Evolutionary conservation across 2,329 filamentous ascomycete species (phyloP).

Genomic region (Ilyonectria sp.): DNA sequence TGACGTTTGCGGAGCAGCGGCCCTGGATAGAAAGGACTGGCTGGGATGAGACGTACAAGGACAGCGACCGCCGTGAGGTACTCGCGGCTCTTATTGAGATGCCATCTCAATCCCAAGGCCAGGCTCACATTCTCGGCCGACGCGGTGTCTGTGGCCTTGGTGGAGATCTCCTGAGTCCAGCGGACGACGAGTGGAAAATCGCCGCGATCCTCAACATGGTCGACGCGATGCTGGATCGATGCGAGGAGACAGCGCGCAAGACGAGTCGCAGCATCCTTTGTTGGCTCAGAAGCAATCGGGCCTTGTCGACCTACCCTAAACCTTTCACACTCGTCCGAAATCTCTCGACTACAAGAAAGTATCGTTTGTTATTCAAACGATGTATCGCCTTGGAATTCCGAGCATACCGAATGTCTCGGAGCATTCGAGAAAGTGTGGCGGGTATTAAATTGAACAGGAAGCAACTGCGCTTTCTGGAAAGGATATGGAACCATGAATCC

Average conservation of each 20-base stretch:
- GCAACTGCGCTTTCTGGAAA: too few species aligned
- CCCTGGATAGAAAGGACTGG: not conserved
- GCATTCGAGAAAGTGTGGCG: too few species aligned
- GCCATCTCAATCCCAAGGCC: too few species aligned
- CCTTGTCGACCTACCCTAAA: too few species aligned
- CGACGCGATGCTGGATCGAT: not conserved
- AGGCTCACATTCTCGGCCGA: not conserved
- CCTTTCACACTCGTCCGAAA: too few species aligned
- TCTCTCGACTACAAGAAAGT: too few species aligned
- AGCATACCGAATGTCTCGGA: too few species aligned
- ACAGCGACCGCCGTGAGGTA: not conserved
- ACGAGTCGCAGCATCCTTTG: not conserved
- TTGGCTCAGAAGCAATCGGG: not conserved
- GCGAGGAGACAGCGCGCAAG: not conserved
- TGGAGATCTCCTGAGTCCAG: not conserved
- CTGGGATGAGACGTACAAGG: not conserved
- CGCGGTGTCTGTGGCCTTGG: not conserved
- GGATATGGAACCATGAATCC: too few species aligned
- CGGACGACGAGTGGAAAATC: not conserved
- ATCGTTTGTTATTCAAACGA: too few species aligned
- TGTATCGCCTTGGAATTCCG: too few species aligned
- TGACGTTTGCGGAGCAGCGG: not conserved
- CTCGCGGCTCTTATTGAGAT: not conserved
- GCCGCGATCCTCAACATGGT: not conserved
- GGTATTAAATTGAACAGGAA: too few species aligned